Evolutionary conservation across 202 grass and related monocot species (phyloP).

Genomic region (Brachypodium distachyon): DNA sequence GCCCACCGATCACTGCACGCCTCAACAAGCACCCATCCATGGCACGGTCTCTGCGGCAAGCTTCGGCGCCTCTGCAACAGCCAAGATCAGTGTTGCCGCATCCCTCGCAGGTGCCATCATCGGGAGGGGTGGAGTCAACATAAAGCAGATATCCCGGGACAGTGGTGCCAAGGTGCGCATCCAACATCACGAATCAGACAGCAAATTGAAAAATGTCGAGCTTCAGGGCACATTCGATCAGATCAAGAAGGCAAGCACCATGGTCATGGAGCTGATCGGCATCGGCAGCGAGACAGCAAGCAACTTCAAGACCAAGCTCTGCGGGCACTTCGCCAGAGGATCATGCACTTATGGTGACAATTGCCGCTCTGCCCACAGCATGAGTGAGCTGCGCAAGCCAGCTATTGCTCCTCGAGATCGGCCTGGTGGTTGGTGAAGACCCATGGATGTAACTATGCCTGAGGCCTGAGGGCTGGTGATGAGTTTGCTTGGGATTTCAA

Average conservation of each 20-base stretch:
- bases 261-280: slow-evolving; percentile 70
- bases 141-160: slow-evolving; percentile 54
- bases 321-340: slow-evolving; percentile 57
- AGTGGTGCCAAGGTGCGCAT: slow-evolving; percentile 51
- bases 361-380: slow-evolving; percentile 58
- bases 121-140: slow-evolving; percentile 52
- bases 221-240: slow-evolving; percentile 78
- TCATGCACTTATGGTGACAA: slow-evolving; percentile 45
- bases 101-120: slow-evolving; percentile 63
- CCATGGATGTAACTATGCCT: background rate
- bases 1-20: slow-evolving; percentile 7
- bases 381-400: slow-evolving; percentile 41
- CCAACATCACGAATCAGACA: slow-evolving; percentile 55
- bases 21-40: background rate
- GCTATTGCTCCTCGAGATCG: background rate
- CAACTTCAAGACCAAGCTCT: slow-evolving; percentile 66
- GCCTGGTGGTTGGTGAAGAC: background rate
- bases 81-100: slow-evolving; percentile 64
- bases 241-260: slow-evolving; percentile 55
- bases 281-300: slow-evolving; percentile 31
- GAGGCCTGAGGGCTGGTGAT: background rate
- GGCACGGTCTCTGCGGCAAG: slow-evolving; percentile 23
- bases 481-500: background rate
- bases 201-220: slow-evolving; percentile 66
- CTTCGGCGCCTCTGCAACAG: slow-evolving; percentile 57